Percentiles rank a stretch among this genome's conserved stretches.
Evolutionary conservation across 441 rosid genomes (phyloP).

Genomic region (Brassica balearica): DNA sequence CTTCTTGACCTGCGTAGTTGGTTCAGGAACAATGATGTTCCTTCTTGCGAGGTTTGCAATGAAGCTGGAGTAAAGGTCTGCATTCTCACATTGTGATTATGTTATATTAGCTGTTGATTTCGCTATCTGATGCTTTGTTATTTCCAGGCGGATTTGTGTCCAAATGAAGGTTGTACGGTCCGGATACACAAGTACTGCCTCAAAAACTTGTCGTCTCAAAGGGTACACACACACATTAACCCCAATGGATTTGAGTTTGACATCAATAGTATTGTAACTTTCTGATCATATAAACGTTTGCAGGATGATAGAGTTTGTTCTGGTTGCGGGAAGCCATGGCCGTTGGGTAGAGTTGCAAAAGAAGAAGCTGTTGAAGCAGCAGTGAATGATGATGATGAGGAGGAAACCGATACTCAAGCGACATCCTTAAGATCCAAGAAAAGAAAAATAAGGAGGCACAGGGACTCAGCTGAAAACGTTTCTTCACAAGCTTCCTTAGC

Average conservation of each 20-base stretch:
- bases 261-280: neutral
- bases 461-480: slow-evolving; percentile 32
- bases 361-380: slow-evolving; percentile 57
- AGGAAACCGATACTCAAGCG: slow-evolving; percentile 44
- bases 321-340: slow-evolving; percentile 69
- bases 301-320: slow-evolving; percentile 71
- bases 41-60: slow-evolving; percentile 87
- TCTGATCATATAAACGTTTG: slow-evolving; percentile 21
- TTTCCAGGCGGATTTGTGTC: slow-evolving; percentile 77
- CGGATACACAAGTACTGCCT: slow-evolving; percentile 86
- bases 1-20: slow-evolving; percentile 83
- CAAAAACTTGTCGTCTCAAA: slow-evolving; percentile 54
- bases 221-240: slow-evolving; percentile 45
- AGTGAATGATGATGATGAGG: slow-evolving; percentile 29
- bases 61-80: slow-evolving; percentile 57
- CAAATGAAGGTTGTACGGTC: slow-evolving; percentile 59
- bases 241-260: neutral
- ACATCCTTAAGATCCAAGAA: slow-evolving; percentile 46
- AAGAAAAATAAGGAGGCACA: slow-evolving; percentile 49
- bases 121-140: slow-evolving; percentile 17
- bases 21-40: slow-evolving; percentile 71
- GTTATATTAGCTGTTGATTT: neutral
- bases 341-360: slow-evolving; percentile 44
- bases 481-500: slow-evolving; percentile 55
- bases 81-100: neutral